These are phyloP conservation scores for Polymyxa betae DNA, from an alignment of 208 protist species.

Conservation along the genomic window DNA sequence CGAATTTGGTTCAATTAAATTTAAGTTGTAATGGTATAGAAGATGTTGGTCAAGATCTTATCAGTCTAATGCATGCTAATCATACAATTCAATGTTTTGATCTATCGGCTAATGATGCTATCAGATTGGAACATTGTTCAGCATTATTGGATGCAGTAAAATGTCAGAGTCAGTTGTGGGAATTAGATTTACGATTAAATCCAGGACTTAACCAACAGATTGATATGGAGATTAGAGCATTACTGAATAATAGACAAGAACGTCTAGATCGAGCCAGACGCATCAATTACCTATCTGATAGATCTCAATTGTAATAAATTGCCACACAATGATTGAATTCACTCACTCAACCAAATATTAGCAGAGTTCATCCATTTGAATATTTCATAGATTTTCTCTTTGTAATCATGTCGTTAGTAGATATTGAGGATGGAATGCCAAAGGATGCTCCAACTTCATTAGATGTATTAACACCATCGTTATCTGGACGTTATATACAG, in stretches of 20 bases:
- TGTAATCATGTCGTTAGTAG: background rate
- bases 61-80: background rate
- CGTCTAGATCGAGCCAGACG: background rate
- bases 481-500: background rate
- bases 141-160: background rate
- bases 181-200: background rate
- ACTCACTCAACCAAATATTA: too few relatives aligned
- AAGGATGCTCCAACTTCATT: background rate
- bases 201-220: background rate
- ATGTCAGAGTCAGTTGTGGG: background rate
- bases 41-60: background rate
- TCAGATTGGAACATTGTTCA: background rate
- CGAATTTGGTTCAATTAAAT: background rate
- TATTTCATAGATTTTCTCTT: too few relatives aligned
- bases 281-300: background rate
- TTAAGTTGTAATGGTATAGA: slow-evolving; percentile 6
- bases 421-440: background rate
- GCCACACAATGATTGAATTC: too few relatives aligned
- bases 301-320: background rate
- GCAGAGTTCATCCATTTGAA: too few relatives aligned
- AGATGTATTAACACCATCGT: slow-evolving; percentile 5
- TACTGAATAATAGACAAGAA: background rate
- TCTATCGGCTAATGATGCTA: background rate
- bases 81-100: background rate
- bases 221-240: background rate